Conservation (phyloP, 352 stramenopile genomes). For the Aphanomyces cochlioides region DNA sequence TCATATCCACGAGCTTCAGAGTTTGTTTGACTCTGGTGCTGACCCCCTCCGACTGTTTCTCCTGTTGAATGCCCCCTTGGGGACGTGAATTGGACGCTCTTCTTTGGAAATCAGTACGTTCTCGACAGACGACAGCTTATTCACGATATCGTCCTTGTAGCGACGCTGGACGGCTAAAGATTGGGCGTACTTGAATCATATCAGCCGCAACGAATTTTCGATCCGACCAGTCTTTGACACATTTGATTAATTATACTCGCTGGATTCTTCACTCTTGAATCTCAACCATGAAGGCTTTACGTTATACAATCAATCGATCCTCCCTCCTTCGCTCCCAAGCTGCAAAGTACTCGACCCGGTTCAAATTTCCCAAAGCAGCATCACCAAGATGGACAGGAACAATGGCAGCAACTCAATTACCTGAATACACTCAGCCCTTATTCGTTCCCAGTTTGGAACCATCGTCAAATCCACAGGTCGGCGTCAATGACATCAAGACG, state of each 20-base stretch:
- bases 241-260: conserved; percentile 26
- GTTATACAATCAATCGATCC: conserved; percentile 1
- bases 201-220: conserved; percentile 23
- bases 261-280: neutral
- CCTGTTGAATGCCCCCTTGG: conserved; percentile 26
- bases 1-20: conserved; percentile 10
- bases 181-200: conserved; percentile 31
- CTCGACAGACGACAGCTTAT: neutral
- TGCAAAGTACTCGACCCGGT: conserved; percentile 13
- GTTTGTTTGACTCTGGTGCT: conserved; percentile 7
- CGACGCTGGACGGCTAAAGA: conserved; percentile 31
- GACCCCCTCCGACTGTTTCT: neutral
- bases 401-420: neutral
- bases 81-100: conserved; percentile 29
- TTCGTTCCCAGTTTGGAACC: neutral
- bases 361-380: neutral
- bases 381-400: conserved; percentile 9
- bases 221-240: conserved; percentile 31
- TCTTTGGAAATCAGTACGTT: conserved; percentile 30
- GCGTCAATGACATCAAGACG: conserved; percentile 8
- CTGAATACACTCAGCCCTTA: neutral
- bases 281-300: conserved; percentile 14
- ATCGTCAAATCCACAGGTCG: neutral
- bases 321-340: neutral
- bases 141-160: conserved; percentile 12